These are phyloP conservation scores for Berkeleyomyces rouxiae DNA, from an alignment of 2,329 filamentous ascomycete genomes.

Conservation along the genomic window DNA sequence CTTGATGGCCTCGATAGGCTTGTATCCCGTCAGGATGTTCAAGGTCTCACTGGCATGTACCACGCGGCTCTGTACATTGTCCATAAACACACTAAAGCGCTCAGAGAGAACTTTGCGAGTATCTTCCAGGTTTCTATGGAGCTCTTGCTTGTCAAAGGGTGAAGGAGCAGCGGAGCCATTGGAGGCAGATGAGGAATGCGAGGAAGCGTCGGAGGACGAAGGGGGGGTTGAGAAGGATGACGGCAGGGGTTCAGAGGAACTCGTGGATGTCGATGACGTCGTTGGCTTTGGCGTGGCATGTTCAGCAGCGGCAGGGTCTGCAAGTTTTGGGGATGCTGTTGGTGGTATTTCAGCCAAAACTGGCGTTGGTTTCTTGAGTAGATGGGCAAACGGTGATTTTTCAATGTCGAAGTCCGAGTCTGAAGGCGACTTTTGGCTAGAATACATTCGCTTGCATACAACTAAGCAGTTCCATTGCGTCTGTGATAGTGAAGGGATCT, in stretches of 20 bases:
- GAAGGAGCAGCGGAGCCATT: constrained; percentile 17
- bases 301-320: constrained; percentile 7
- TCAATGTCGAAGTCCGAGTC: constrained; percentile 6
- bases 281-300: constrained; percentile 12
- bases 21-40: constrained; percentile 90
- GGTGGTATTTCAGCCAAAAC: neutral
- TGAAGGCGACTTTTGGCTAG: constrained; percentile 7
- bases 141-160: constrained; percentile 21
- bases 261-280: constrained; percentile 5
- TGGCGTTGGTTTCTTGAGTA: constrained; percentile 7
- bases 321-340: neutral
- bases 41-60: constrained; percentile 74
- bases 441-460: constrained; percentile 5
- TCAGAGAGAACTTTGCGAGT: constrained; percentile 19
- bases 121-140: constrained; percentile 21
- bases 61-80: constrained; percentile 70
- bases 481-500: neutral
- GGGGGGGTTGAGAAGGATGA: neutral
- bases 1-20: constrained; percentile 75
- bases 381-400: constrained; percentile 12
- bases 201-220: constrained; percentile 1
- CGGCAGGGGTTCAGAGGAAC: neutral
- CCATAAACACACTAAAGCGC: constrained; percentile 58
- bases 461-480: neutral
- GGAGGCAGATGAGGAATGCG: constrained; percentile 11